Evolutionary conservation across 2,329 filamentous ascomycete genomes (phyloP), one percentile per base, ranked within the genome.

Genomic region (Mycogone perniciosa): DNA sequence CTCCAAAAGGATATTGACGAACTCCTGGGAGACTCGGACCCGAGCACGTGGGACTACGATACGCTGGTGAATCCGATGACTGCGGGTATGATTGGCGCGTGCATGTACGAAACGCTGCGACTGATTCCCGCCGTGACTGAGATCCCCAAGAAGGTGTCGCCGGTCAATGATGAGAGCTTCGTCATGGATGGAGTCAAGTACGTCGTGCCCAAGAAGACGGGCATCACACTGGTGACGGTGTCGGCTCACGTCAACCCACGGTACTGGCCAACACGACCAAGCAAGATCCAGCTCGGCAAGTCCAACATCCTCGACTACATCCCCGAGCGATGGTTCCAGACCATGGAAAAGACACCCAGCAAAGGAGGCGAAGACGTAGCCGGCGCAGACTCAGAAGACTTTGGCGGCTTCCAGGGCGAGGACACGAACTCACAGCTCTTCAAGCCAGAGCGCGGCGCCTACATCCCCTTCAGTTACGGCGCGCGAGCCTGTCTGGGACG

Each of bases 61-160:
- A 67, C 72, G 8, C 73, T 80, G 58, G 75, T 91, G 55, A 82
- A 80, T 40, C 72, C 76, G 7, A 75, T 93, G 53, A 79, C 88
- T 57, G 80, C 76, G 8, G 82, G 83, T 53, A 84, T 88, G 75
- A 70, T 85, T 7, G 88, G 85, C 13, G 88, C 88, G 4, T 79
- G 85, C 59, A 79, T 92, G 76, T 88, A 89, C 62, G 88, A 93
- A 71, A 83, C 85, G 35, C 74, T 93, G 48, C 82, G 89, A 8
- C 61, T 90, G 39, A 75, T 89, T 53, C 86, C 88, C 2, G 82
- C 88, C 0, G 84, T 89, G 13, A 71, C 82, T 40, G 79, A 78
- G 47, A 84, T 93, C 29, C 88, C 88, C 30, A 93, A 93, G 68
- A 77, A 73, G 47, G 77, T 80, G 4, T 61, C 67, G 3, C 64